These are phyloP conservation scores for Ophioceras dolichostomum DNA, from an alignment of 2,329 filamentous ascomycete species.

Conservation along the genomic window DNA sequence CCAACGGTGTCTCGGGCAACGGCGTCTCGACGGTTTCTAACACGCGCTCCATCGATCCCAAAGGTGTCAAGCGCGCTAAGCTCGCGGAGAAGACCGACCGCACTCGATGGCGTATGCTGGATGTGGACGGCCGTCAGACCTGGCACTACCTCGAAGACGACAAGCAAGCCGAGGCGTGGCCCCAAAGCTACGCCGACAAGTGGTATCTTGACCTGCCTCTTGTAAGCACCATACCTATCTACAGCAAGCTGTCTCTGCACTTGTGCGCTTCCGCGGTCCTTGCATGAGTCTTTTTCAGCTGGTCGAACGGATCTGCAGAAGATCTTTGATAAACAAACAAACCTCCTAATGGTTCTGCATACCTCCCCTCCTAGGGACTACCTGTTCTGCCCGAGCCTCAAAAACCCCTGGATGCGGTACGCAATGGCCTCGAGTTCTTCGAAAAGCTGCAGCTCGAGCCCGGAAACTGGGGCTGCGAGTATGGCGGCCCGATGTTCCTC, in stretches of 20 bases:
- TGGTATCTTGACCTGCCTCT: conserved; percentile 72
- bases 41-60: conserved; percentile 29
- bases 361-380: conserved; percentile 42
- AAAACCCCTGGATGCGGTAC: conserved; percentile 63
- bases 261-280: neutral
- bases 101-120: conserved; percentile 70
- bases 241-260: too few relatives aligned
- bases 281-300: too few relatives aligned
- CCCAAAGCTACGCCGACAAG: conserved; percentile 80
- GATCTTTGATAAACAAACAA: neutral
- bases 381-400: conserved; percentile 59
- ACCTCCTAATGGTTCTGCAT: neutral
- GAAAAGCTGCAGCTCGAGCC: conserved; percentile 77
- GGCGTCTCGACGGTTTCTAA: conserved; percentile 11
- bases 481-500: conserved; percentile 94
- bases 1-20: conserved; percentile 2
- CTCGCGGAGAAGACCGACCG: conserved; percentile 54
- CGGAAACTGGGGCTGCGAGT: conserved; percentile 95
- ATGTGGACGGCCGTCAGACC: conserved; percentile 75
- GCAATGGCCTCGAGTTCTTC: conserved; percentile 81
- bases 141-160: conserved; percentile 85
- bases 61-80: conserved; percentile 7
- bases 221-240: too few relatives aligned
- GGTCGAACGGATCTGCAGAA: neutral
- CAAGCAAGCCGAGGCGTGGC: conserved; percentile 62